Percentiles rank a stretch among this genome's conserved stretches.
Conservation (phyloP, 1,284 basidiomycete species). For the Sphagnurus paluster region DNA sequence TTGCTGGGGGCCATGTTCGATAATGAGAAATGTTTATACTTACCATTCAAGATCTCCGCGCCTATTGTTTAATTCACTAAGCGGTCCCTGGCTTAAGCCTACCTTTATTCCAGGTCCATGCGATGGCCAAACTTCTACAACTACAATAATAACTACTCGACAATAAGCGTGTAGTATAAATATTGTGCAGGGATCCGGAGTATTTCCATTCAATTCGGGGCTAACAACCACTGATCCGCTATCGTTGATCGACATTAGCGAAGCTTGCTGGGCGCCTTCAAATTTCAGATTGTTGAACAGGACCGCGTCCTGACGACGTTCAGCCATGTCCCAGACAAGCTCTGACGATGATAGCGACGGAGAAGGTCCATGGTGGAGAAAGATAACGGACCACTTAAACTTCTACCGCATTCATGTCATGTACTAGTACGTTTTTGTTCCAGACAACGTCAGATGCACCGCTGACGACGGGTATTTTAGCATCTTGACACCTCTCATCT, state of each 20-base stretch:
- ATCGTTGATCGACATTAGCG: neutral
- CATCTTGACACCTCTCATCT: slow-evolving; percentile 72
- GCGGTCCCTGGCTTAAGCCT: too few relatives aligned
- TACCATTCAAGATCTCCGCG: too few relatives aligned
- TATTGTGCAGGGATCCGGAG: too few relatives aligned
- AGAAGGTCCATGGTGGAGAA: slow-evolving; percentile 27
- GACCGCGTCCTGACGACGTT: neutral
- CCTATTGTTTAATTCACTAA: too few relatives aligned
- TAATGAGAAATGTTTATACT: too few relatives aligned
- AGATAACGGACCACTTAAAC: slow-evolving; percentile 55
- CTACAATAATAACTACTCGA: too few relatives aligned
- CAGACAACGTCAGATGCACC: slow-evolving; percentile 3
- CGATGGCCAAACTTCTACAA: too few relatives aligned
- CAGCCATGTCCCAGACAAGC: slow-evolving; percentile 7
- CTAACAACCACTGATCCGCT: neutral
- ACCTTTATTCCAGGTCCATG: too few relatives aligned
- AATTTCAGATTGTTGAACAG: neutral
- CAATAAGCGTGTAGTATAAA: too few relatives aligned
- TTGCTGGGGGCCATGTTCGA: too few relatives aligned
- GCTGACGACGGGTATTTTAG: slow-evolving; percentile 38
- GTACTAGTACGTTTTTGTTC: slow-evolving; percentile 33
- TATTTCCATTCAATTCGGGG: too few relatives aligned
- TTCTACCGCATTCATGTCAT: slow-evolving; percentile 65
- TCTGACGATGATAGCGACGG: slow-evolving; percentile 16
- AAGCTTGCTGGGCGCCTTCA: too few relatives aligned